Percentiles rank a stretch among this genome's conserved stretches.
Conservation (phyloP, 139 green algal species). For the Chlorella sp. region DNA sequence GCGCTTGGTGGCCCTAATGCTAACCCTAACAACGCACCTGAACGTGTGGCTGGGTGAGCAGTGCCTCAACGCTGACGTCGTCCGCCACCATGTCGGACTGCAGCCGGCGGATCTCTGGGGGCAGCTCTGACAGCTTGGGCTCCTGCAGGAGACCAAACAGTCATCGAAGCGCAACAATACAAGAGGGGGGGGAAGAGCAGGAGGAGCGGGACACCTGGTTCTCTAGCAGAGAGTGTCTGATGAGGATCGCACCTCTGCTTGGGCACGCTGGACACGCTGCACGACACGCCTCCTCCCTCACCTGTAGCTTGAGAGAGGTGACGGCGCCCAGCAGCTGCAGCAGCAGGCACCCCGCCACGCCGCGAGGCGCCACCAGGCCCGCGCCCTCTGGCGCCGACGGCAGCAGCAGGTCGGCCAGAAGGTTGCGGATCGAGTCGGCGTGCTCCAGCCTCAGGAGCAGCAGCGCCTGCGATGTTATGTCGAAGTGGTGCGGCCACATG, state of each 20-base stretch:
- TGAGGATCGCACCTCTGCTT: no score
- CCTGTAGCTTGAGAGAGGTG: neutral
- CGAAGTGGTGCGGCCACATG: neutral
- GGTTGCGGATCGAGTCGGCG: slow-evolving; percentile 10
- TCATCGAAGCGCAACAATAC: neutral
- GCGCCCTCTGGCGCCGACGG: neutral
- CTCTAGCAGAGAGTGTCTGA: no score
- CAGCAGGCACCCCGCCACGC: slow-evolving; percentile 4
- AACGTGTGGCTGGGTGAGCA: slow-evolving; percentile 12
- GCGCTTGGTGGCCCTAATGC: no score
- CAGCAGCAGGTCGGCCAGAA: slow-evolving; percentile 37
- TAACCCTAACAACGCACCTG: no score
- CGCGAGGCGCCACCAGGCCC: neutral
- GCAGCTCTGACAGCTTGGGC: slow-evolving; percentile 1
- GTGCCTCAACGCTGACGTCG: slow-evolving; percentile 27
- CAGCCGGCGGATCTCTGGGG: slow-evolving; percentile 8
- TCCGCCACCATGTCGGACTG: slow-evolving; percentile 29
- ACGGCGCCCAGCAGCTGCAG: slow-evolving; percentile 14
- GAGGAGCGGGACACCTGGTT: no score
- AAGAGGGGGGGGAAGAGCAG: neutral
- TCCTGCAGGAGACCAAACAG: neutral
- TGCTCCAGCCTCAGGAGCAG: slow-evolving; percentile 27
- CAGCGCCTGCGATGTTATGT: slow-evolving; percentile 10
- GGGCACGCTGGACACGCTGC: no score
- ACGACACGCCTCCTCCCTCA: no score